Conservation (phyloP, 768 basidiomycete genomes). For the Phaffia australis region DNA sequence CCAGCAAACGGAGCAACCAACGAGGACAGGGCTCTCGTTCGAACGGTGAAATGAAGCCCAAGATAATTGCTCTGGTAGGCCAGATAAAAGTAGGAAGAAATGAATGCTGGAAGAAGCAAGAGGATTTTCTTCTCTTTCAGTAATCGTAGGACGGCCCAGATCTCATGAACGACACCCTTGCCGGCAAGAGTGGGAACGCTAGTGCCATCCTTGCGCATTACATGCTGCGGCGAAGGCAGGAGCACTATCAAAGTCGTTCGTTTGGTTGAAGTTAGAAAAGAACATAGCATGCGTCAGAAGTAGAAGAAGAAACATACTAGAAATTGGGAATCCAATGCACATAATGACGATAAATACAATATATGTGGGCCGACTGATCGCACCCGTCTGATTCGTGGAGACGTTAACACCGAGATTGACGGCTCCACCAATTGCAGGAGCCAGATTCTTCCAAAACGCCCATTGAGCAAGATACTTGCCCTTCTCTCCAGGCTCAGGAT, state of each 20-base stretch:
- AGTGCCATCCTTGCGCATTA: constrained; percentile 13
- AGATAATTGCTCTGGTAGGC: constrained; percentile 14
- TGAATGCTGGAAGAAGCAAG: constrained; percentile 12
- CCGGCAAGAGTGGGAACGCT: constrained; percentile 4
- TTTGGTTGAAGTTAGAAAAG: no score
- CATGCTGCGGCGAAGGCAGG: constrained; percentile 6
- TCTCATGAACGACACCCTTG: constrained; percentile 2
- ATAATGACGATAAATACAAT: constrained; percentile 23
- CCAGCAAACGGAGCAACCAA: constrained; percentile 34
- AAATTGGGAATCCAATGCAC: constrained; percentile 14
- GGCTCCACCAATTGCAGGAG: constrained; percentile 17
- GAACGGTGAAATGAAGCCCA: constrained; percentile 15
- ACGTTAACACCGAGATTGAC: constrained; percentile 3
- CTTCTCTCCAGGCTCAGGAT: constrained; percentile 9
- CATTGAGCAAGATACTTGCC: constrained; percentile 12
- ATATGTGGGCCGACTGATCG: constrained; percentile 11
- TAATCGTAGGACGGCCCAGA: constrained; percentile 4
- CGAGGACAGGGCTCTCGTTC: constrained; percentile 28
- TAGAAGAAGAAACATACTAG: not conserved
- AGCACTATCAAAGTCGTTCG: not conserved
- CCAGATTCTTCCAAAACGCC: constrained; percentile 14
- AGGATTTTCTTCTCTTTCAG: constrained; percentile 10
- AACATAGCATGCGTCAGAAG: no score
- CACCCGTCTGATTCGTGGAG: no score
- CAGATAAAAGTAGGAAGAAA: constrained; percentile 19